Evolutionary conservation across 805 yeast genomes (phyloP), one percentile per base, ranked within the genome.

Genomic region (Wickerhamiella hasegawae): DNA sequence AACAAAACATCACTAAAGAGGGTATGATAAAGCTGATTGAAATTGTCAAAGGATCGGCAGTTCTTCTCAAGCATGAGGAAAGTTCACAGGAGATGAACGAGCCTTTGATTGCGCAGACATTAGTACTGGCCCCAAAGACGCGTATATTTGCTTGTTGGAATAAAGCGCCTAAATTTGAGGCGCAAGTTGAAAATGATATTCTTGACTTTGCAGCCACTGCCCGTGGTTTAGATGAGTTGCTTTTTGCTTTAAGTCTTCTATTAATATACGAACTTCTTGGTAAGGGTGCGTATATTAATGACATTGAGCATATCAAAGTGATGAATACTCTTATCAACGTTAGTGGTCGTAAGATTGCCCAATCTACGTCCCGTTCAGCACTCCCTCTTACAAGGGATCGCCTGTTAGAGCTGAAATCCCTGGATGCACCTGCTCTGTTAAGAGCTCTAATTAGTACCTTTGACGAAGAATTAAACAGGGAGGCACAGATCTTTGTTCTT

Each of bases 331-430:
- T 25, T 6, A 25, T 25, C 11, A 25, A 8, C 28, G 28, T 25
- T 5, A 25, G 28, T 12, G 14, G 28, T 6, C 28, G 28, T 12
- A 12, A 25, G 14, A 5, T 25, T 6, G 8, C 28, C 28, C 16
- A 25, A 12, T 8, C 8, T 5, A 25, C 28, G 11, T n/a, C 28
- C 5, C 11, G 11, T 16, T 8, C 42, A 4, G 45, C 45, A 4
- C 35, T 48, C 4, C 35, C 45, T 5, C 45, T 43, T 29, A 40
- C 53, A 1, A 36, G 45, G 17, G 47, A 45, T 21, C 36, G 34
- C 15, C 33, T 48, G 17, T 31, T 48, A 5, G 30, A 17, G 21
- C n/a, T 3, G 20, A 17, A 20, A 18, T 15, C 20, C 4, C 25
- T 32, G 11, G 33, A 32, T 17, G 16, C 15, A 18, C 23, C 22